These are phyloP conservation scores for Alternaria burnsii DNA, from an alignment of 2,329 filamentous ascomycete species.

Conservation along the genomic window DNA sequence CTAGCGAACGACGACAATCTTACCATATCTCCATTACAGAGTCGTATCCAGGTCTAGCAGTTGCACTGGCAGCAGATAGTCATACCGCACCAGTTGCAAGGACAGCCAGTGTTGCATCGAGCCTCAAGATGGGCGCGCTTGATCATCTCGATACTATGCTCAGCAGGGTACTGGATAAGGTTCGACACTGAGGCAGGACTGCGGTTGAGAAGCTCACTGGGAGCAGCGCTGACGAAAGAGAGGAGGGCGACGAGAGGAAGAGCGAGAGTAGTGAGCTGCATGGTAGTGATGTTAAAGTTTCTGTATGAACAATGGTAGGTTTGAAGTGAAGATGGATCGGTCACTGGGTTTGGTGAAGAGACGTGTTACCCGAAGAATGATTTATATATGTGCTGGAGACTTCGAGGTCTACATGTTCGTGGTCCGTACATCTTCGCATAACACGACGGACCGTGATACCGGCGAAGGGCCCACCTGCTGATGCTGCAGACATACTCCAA, in stretches of 20 bases:
- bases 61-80: constrained; percentile 16
- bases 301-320: not conserved
- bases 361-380: not conserved
- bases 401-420: not conserved
- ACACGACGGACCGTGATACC: constrained; percentile 1
- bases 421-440: not conserved
- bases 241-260: constrained; percentile 3
- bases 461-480: not conserved
- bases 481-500: not conserved
- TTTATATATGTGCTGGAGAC: not conserved
- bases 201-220: constrained; percentile 1
- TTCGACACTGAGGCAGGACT: constrained; percentile 4
- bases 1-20: not conserved
- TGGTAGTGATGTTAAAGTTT: not conserved
- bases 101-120: constrained; percentile 9
- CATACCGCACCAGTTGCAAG: constrained; percentile 16
- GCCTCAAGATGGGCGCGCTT: constrained; percentile 12
- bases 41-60: not conserved
- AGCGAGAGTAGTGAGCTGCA: constrained; percentile 8
- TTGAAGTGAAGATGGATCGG: not conserved
- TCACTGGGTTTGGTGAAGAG: not conserved
- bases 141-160: constrained; percentile 14
- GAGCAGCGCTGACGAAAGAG: constrained; percentile 10
- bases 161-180: constrained; percentile 4
- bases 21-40: not conserved